A percentile compares a stretch with the other conserved stretches of the same genome.
phyloP scores from a whole-genome alignment of 345 rosid genomes.

The Syzygium jambos region DNA sequence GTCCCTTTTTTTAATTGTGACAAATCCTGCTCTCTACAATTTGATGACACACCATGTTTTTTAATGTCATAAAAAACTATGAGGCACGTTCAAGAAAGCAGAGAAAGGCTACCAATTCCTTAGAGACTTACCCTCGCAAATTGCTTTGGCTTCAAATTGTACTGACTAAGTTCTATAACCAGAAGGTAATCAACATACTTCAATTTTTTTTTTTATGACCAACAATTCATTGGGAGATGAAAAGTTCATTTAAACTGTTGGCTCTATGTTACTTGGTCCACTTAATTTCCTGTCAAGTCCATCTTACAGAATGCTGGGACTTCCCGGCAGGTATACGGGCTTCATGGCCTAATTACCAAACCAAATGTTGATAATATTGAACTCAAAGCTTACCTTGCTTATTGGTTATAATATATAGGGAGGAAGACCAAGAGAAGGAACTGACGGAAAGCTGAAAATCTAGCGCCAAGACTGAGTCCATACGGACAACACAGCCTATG shows the following conservation, averaged over 20 bases:
- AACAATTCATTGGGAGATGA: background rate
- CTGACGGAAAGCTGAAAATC: conserved; percentile 47
- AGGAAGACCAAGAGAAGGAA: conserved; percentile 55
- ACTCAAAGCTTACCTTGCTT: conserved; percentile 46
- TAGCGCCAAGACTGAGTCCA: conserved; percentile 78
- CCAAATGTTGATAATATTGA: background rate
- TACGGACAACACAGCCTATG: conserved; percentile 88
- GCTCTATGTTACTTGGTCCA: background rate
- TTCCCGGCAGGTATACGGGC: background rate
- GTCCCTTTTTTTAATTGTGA: background rate
- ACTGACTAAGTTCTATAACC: background rate
- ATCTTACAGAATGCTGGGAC: background rate
- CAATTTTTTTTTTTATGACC: background rate
- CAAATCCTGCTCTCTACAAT: background rate
- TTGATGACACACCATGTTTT: background rate
- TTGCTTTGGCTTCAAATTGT: background rate
- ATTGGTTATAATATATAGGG: conserved; percentile 65
- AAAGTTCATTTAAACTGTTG: background rate
- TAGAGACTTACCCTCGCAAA: background rate
- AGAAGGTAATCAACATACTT: background rate
- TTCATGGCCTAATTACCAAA: background rate
- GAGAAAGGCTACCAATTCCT: background rate
- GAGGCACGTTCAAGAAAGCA: background rate
- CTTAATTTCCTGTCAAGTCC: background rate
- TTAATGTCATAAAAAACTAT: background rate